Evolutionary conservation across 2,329 filamentous ascomycete genomes (phyloP), one percentile per base, ranked within the genome.

Genomic region (Aspergillus sclerotialis): DNA sequence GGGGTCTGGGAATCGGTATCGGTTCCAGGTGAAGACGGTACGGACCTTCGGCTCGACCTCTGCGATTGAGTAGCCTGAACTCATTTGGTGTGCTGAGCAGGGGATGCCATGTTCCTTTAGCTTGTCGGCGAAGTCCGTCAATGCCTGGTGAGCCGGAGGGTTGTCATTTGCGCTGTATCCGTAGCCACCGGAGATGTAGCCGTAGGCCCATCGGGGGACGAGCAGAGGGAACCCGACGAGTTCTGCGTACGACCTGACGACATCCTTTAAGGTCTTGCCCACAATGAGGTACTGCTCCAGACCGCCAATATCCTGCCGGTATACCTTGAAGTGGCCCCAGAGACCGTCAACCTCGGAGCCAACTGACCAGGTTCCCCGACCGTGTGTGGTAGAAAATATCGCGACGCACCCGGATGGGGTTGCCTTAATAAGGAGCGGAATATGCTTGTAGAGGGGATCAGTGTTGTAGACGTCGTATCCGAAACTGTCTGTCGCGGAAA

Each of bases 361-460:
- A 6, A 86, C 67, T 7, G 73, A 75, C 64, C 79, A 85, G 11
- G 70, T 71, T 0, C 78, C 80, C 33, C 81, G 64, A 1, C 72
- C 67, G 49, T 85, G 78, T 2, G 73, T 75, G 0, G 79, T 80
- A 0, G 81, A 84, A 54, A 86, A 83, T 12, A 80, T 70, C 0
- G 71, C 82, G 0, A 85, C 70, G 32, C 76, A 81, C 0, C 80
- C 81, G 3, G 72, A 50, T 0, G 78, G 73, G 0, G 76, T 80
- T 0, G 74, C 76, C 36, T 83, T 82, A 57, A 86, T 80, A 17
- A 87, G 64, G 0, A 86, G 68, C 0, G 82, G 82, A 25, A 85
- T 82, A 48, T 85, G 78, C 60, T 87, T 86, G 63, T 86, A 86
- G 35, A 85, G 65, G 0, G 82, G 82, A 53, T 86, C 81, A 3